phyloP scores from a whole-genome alignment of 306 rosid genomes.

The Inga laurina region DNA sequence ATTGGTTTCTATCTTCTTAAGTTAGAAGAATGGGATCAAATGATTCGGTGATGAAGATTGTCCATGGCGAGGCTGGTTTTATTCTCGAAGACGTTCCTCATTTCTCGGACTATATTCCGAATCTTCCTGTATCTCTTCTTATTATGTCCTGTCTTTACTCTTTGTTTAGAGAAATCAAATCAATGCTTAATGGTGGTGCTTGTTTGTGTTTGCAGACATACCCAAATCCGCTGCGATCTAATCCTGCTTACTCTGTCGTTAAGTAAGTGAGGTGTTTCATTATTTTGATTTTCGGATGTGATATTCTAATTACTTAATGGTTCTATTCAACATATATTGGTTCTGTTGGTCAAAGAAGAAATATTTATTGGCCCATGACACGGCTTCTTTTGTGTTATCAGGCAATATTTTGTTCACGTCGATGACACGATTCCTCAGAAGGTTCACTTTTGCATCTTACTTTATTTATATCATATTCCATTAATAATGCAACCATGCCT shows the following conservation, averaged over 20 bases:
- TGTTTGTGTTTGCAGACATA: constrained; percentile 53
- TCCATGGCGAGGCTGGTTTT: constrained; percentile 63
- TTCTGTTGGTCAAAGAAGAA: background rate
- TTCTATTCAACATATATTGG: background rate
- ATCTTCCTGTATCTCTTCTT: constrained; percentile 54
- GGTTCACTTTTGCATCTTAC: constrained; percentile 39
- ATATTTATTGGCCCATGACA: background rate
- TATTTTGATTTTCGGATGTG: constrained; percentile 21
- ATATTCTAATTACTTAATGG: background rate
- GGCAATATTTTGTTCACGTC: constrained; percentile 90
- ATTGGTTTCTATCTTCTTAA: background rate
- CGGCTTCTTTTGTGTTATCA: constrained; percentile 29
- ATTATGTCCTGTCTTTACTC: background rate
- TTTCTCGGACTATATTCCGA: constrained; percentile 65
- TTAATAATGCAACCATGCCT: background rate
- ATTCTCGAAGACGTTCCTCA: constrained; percentile 90
- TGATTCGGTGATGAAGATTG: constrained; percentile 48
- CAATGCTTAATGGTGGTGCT: background rate
- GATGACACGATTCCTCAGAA: constrained; percentile 84
- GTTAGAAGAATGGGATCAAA: constrained; percentile 38
- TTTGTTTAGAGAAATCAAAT: background rate
- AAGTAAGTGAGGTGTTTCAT: constrained; percentile 53
- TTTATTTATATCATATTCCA: background rate
- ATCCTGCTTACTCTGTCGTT: constrained; percentile 95
- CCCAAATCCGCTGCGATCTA: constrained; percentile 86